These are phyloP conservation scores for Xylariales sp. DNA, from an alignment of 2,329 filamentous ascomycete species.

Conservation along the genomic window DNA sequence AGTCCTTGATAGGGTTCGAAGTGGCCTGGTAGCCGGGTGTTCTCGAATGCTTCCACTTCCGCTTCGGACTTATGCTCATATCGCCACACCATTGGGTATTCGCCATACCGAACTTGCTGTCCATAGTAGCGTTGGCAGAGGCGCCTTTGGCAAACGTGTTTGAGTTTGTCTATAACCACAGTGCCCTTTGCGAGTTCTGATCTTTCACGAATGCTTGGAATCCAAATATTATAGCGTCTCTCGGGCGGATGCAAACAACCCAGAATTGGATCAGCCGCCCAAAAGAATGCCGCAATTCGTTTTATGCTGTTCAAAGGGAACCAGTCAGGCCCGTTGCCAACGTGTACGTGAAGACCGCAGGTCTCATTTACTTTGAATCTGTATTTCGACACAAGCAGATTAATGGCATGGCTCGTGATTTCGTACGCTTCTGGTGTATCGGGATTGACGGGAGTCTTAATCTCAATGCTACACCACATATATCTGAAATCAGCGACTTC, in stretches of 20 bases:
- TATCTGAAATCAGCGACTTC: too few species aligned
- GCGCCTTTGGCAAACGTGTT: too few species aligned
- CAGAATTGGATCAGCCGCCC: conserved; percentile 14
- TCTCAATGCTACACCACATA: too few species aligned
- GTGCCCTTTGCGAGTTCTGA: conserved; percentile 2
- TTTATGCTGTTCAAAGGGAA: conserved; percentile 9
- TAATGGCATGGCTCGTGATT: conserved; percentile 11
- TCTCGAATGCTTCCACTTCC: conserved; percentile 3
- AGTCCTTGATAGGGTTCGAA: too few species aligned
- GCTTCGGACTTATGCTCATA: background rate
- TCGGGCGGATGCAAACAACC: conserved; percentile 11
- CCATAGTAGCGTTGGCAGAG: conserved; percentile 8
- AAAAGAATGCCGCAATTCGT: conserved; percentile 12
- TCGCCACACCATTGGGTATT: conserved; percentile 11
- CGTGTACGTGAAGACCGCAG: conserved; percentile 17
- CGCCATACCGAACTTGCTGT: conserved; percentile 11
- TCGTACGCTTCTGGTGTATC: conserved; percentile 10
- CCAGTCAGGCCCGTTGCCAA: conserved; percentile 12
- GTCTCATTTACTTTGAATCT: conserved; percentile 11
- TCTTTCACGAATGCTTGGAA: conserved; percentile 2
- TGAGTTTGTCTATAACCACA: too few species aligned
- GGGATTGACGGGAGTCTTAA: conserved; percentile 11
- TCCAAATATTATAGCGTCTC: background rate
- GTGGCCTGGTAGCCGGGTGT: conserved; percentile 5
- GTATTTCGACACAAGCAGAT: conserved; percentile 6